These are phyloP conservation scores for Sporopachydermia lactativora DNA, from an alignment of 805 yeast species.

Conservation along the genomic window DNA sequence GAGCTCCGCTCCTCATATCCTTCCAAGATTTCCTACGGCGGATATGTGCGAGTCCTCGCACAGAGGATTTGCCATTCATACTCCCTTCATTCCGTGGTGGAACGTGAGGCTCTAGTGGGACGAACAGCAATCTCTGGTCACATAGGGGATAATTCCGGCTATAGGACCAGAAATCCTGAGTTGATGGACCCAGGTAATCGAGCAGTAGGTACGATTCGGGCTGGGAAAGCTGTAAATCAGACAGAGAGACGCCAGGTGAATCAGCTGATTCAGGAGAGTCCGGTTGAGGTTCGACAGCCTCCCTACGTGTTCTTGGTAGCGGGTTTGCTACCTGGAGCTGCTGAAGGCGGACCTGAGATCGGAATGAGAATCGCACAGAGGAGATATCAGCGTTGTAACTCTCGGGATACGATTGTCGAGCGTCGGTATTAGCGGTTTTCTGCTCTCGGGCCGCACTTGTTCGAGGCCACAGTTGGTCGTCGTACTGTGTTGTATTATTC, in stretches of 20 bases:
- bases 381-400: slow-evolving; percentile 1
- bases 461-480: neutral
- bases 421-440: neutral
- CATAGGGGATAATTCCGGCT: slow-evolving; percentile 2
- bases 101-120: neutral
- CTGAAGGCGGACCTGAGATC: neutral
- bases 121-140: neutral
- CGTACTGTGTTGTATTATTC: neutral
- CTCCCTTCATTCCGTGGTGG: neutral
- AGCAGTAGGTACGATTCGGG: slow-evolving; percentile 7
- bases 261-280: too few relatives aligned
- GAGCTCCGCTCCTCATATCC: neutral
- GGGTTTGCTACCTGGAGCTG: neutral
- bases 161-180: slow-evolving; percentile 7
- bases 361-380: neutral
- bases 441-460: neutral
- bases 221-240: slow-evolving; percentile 3
- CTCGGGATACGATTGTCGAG: neutral
- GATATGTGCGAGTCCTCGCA: too few relatives aligned
- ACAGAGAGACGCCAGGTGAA: too few relatives aligned
- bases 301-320: too few relatives aligned
- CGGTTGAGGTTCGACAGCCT: too few relatives aligned
- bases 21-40: neutral
- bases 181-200: slow-evolving; percentile 9
- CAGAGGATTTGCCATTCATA: too few relatives aligned